Conservation (phyloP, 352 stramenopile species). For the Phytophthora nicotianae region DNA sequence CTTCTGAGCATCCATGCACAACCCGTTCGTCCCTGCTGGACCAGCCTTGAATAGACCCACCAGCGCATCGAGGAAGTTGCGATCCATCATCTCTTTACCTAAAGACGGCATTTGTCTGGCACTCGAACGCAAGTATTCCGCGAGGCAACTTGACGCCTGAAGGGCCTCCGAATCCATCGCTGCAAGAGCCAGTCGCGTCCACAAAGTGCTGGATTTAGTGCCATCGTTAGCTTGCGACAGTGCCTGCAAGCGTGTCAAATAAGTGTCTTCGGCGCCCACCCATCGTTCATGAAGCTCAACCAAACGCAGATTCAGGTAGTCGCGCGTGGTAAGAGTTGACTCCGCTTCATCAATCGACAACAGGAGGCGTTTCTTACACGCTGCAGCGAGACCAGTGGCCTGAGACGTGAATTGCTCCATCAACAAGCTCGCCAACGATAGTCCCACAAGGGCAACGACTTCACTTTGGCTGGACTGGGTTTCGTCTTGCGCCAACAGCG, state of each 20-base stretch:
- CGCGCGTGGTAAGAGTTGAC: constrained; percentile 19
- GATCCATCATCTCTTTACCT: constrained; percentile 36
- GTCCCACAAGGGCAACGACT: constrained; percentile 34
- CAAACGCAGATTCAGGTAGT: constrained; percentile 38
- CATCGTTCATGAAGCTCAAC: constrained; percentile 52
- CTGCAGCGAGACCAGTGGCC: constrained; percentile 15
- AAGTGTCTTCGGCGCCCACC: constrained; percentile 22
- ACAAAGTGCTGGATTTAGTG: constrained; percentile 24
- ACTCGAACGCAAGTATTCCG: constrained; percentile 31
- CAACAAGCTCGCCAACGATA: constrained; percentile 45
- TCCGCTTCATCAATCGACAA: constrained; percentile 29
- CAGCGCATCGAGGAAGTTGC: constrained; percentile 39
- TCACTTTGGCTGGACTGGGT: constrained; percentile 23
- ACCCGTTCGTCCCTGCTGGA: constrained; percentile 14
- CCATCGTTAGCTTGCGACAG: constrained; percentile 31
- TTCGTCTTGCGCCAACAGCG: constrained; percentile 24
- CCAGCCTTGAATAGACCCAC: constrained; percentile 39
- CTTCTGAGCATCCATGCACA: constrained; percentile 49
- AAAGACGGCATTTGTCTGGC: constrained; percentile 1
- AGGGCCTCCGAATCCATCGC: constrained; percentile 44
- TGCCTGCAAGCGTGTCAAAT: constrained; percentile 33
- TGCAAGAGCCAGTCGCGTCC: constrained; percentile 38
- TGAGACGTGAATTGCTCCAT: constrained; percentile 18
- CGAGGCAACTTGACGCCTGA: constrained; percentile 33
- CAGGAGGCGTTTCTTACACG: constrained; percentile 44